Base-by-base conservation (phyloP, 1,284 basidiomycete genomes). In the Sporisorium iseilematis-ciliati region DNA sequence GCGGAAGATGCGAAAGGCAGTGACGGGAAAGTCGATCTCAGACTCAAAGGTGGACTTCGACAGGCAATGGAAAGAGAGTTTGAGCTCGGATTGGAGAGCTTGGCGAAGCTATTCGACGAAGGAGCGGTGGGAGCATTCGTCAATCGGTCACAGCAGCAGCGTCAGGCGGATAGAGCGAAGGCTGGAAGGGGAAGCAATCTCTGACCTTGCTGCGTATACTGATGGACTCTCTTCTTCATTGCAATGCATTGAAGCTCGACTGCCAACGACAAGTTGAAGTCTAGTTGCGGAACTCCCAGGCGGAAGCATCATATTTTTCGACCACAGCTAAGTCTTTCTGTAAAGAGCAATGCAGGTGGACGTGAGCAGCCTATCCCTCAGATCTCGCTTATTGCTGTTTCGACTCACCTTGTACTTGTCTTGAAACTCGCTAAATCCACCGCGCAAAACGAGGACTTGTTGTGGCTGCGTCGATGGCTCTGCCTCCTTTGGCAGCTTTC, bases 401-500 rank as follows among this genome's bases (percentile, higher is more conserved):
- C 23, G n/a, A 20, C 61, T 45, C 43, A 82, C 83, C 65, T 81
- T 77, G 76, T 84, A 85, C 50, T 82, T 73, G 16, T 71, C 66
- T 50, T 81, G 81, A 46, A 84, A 86, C 56, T 78, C 73, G 23
- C 66, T 63, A 41, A 86, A 86, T 1, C 86, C 86, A 16, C 85
- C 85, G 8, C 85, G 65, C 10, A 86, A 58, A 2, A 86, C 85
- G 8, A 78, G 48, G 11, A 86, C 78, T 50, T 86, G 85, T 23
- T 75, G 41, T 26, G 33, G 41, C 52, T 43, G 41, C 12, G 18
- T 45, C 53, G 18, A 20, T 38, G 21, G 35, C 14, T 40, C 29
- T 46, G 21, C 45, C 14, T 40, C 53, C 10, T 54, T 38, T 8
- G 58, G 40, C 16, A 74, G 33, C 31, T 64, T 70, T 21, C 59